Evolutionary conservation across 352 stramenopile species (phyloP).

Genomic region (Blastocystis sp.): DNA sequence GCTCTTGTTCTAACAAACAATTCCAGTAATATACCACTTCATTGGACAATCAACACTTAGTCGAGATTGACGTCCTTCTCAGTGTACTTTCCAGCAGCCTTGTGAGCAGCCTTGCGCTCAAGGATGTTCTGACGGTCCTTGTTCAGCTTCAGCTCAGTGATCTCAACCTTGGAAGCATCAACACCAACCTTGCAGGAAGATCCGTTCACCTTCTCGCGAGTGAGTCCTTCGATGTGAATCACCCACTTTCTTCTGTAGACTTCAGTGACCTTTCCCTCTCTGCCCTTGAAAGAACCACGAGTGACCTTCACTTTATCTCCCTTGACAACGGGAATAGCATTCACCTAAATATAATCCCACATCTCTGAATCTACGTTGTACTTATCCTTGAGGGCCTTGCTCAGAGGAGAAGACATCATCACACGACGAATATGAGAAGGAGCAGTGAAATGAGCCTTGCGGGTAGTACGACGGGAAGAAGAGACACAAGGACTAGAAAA

Average conservation of each 20-base stretch:
- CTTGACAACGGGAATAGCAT: constrained; percentile 94
- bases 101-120: constrained; percentile 81
- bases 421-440: constrained; percentile 87
- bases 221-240: constrained; percentile 95
- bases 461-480: constrained; percentile 88
- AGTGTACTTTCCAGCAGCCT: constrained; percentile 68
- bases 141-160: constrained; percentile 99
- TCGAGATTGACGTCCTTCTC: constrained; percentile 59
- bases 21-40: constrained; percentile 48
- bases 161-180: constrained; percentile 92
- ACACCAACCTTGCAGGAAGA: constrained; percentile 89
- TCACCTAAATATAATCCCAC: constrained; percentile 69
- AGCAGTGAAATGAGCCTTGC: constrained; percentile 96
- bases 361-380: constrained; percentile 78
- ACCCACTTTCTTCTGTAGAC: constrained; percentile 99
- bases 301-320: constrained; percentile 97
- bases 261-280: constrained; percentile 91
- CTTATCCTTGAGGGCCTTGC: constrained; percentile 97
- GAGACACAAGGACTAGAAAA: constrained; percentile 68
- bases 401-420: constrained; percentile 92
- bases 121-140: constrained; percentile 98
- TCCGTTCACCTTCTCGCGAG: constrained; percentile 94
- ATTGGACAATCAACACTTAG: neutral
- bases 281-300: constrained; percentile 88
- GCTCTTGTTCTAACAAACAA: constrained; percentile 46